phyloP scores from a whole-genome alignment of 768 basidiomycete genomes.

The Daedaleopsis nitida region DNA sequence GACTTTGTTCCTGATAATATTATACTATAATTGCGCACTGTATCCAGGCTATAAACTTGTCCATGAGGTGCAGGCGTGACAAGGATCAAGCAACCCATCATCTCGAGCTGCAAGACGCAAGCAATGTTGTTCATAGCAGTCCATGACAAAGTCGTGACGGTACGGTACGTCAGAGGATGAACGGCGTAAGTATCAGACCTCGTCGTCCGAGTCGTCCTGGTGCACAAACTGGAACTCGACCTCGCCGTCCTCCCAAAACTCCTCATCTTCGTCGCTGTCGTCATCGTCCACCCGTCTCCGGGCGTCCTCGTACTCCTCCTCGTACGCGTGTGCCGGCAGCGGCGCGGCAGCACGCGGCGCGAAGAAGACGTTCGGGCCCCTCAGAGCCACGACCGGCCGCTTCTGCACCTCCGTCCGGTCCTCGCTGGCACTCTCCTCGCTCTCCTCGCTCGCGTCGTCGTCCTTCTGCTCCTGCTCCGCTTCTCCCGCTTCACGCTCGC shows the following conservation, averaged over 20 bases:
- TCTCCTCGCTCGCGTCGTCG: background rate
- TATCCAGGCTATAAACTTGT: background rate
- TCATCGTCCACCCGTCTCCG: background rate
- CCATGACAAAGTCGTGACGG: too few species aligned
- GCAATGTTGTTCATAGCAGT: too few species aligned
- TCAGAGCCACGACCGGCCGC: background rate
- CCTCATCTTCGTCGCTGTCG: background rate
- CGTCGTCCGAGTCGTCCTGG: background rate
- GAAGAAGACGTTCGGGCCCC: background rate
- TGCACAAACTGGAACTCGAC: background rate
- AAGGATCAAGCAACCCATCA: too few species aligned
- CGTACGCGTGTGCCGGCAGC: background rate
- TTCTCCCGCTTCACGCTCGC: background rate
- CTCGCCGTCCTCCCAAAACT: background rate
- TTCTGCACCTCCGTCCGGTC: background rate
- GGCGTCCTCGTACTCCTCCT: background rate
- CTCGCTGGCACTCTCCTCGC: background rate
- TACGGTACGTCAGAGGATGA: too few species aligned
- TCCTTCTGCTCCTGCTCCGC: conserved; percentile 3
- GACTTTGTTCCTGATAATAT: background rate
- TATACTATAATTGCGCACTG: background rate
- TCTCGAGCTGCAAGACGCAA: too few species aligned
- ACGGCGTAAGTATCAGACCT: background rate
- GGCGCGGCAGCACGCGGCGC: background rate
- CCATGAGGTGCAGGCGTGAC: too few species aligned